Percentiles rank a stretch among this genome's conserved stretches.
These are phyloP conservation scores for Neospora caninum DNA, from an alignment of 169 alveolate species.

Conservation along the genomic window DNA sequence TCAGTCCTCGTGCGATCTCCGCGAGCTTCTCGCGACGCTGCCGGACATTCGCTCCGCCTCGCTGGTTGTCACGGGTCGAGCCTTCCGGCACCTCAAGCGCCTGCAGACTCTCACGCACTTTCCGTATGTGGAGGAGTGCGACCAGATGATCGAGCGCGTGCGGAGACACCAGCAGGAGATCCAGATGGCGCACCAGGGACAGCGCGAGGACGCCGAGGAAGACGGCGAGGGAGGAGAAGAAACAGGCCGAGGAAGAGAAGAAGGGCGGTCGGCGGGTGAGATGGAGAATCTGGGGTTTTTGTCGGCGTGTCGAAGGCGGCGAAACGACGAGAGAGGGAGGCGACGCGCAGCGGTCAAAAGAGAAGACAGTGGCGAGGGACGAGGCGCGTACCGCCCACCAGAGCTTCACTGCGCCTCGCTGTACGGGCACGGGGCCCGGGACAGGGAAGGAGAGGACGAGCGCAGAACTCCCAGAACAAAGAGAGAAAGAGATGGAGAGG, in stretches of 20 bases:
- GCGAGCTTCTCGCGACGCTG: conserved; percentile 37
- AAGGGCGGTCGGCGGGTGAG: too few species aligned
- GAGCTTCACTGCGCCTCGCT: neutral
- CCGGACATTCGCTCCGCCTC: conserved; percentile 30
- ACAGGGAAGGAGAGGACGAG: neutral
- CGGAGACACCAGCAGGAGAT: neutral
- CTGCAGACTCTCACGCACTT: conserved; percentile 24
- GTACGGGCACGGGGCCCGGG: neutral
- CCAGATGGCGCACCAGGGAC: neutral
- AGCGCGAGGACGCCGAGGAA: neutral
- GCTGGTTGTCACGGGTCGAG: conserved; percentile 47
- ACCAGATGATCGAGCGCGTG: conserved; percentile 8
- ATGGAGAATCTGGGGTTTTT: too few species aligned
- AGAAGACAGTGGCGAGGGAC: neutral
- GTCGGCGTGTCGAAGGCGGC: too few species aligned
- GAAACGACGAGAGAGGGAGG: too few species aligned
- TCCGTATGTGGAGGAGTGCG: conserved; percentile 42
- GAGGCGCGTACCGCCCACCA: neutral
- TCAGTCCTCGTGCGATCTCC: conserved; percentile 19
- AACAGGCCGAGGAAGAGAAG: neutral
- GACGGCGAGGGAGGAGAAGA: neutral
- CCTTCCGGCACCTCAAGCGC: conserved; percentile 51
- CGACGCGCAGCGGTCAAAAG: too few species aligned
- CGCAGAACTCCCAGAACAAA: too few species aligned
- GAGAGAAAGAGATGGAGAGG: neutral